These are phyloP conservation scores for Russula lepida DNA, from an alignment of 768 basidiomycete species.

Conservation along the genomic window DNA sequence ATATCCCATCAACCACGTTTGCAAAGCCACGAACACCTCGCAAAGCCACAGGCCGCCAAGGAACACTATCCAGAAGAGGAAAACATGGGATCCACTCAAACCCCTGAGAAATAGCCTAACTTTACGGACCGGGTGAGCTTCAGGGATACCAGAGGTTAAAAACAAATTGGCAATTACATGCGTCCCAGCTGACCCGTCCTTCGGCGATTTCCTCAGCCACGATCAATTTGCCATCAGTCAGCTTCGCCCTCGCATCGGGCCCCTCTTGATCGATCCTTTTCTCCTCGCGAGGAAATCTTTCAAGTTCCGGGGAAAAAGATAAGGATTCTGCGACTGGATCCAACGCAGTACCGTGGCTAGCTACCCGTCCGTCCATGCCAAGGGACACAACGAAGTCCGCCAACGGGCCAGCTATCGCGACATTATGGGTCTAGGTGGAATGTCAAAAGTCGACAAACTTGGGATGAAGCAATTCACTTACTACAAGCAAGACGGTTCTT, in stretches of 20 bases:
- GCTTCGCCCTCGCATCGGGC: conserved; percentile 19
- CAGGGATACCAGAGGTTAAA: neutral
- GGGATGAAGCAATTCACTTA: conserved; percentile 24
- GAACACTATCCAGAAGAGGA: conserved; percentile 29
- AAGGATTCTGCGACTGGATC: conserved; percentile 38
- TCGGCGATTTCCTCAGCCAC: conserved; percentile 54
- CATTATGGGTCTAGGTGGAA: conserved; percentile 39
- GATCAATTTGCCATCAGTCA: conserved; percentile 48
- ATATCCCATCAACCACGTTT: conserved; percentile 39
- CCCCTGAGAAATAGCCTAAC: conserved; percentile 27
- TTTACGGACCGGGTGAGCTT: conserved; percentile 20
- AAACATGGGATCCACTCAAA: conserved; percentile 23
- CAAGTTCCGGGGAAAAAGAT: conserved; percentile 26
- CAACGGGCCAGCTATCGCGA: conserved; percentile 44
- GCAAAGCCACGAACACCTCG: conserved; percentile 23
- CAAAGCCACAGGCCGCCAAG: conserved; percentile 22
- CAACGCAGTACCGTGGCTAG: conserved; percentile 40
- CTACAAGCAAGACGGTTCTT: conserved; percentile 47
- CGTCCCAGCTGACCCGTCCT: conserved; percentile 48
- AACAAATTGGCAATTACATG: conserved; percentile 27
- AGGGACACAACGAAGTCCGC: conserved; percentile 52
- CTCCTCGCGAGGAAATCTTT: conserved; percentile 24
- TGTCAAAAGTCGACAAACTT: neutral
- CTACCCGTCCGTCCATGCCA: conserved; percentile 43
- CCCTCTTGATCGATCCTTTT: conserved; percentile 24